Percentiles rank a stretch among this genome's conserved stretches.
Conservation (phyloP, 2,329 filamentous ascomycete species). For the Hypoxylon sp. region DNA sequence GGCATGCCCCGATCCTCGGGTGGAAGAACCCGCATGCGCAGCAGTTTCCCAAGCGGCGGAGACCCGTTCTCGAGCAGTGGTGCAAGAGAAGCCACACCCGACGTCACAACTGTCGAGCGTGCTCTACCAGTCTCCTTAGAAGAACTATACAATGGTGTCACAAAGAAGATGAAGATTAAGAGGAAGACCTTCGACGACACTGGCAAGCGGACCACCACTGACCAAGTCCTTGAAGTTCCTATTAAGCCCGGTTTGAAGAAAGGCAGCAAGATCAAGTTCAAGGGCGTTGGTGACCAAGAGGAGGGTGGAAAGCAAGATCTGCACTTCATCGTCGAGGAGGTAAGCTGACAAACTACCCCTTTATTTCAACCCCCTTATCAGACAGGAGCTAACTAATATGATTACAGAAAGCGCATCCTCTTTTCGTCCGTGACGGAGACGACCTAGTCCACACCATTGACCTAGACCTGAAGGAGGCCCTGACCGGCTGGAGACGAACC, state of each 20-base stretch:
- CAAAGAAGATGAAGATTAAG: conserved; percentile 99
- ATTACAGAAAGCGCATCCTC: conserved; percentile 83
- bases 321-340: conserved; percentile 95
- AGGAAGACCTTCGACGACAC: conserved; percentile 91
- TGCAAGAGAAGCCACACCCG: conserved; percentile 73
- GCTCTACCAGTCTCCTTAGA: conserved; percentile 85
- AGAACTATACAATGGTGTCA: conserved; percentile 87
- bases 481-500: conserved; percentile 94
- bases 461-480: conserved; percentile 89
- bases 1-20: conserved; percentile 59
- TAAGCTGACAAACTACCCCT: conserved; percentile 63
- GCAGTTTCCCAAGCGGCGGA: conserved; percentile 57
- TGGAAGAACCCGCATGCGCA: conserved; percentile 58
- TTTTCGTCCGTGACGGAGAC: conserved; percentile 89
- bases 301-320: conserved; percentile 96
- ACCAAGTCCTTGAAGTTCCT: conserved; percentile 92
- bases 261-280: conserved; percentile 98
- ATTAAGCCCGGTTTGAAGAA: conserved; percentile 97
- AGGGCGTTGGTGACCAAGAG: conserved; percentile 96
- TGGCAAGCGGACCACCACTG: conserved; percentile 87
- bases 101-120: conserved; percentile 92
- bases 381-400: conserved; percentile 57
- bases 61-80: conserved; percentile 48
- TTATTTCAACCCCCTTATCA: neutral
- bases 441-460: conserved; percentile 85